These are phyloP conservation scores for Novymonas esmeraldas DNA, from an alignment of 208 protist species.

Conservation along the genomic window DNA sequence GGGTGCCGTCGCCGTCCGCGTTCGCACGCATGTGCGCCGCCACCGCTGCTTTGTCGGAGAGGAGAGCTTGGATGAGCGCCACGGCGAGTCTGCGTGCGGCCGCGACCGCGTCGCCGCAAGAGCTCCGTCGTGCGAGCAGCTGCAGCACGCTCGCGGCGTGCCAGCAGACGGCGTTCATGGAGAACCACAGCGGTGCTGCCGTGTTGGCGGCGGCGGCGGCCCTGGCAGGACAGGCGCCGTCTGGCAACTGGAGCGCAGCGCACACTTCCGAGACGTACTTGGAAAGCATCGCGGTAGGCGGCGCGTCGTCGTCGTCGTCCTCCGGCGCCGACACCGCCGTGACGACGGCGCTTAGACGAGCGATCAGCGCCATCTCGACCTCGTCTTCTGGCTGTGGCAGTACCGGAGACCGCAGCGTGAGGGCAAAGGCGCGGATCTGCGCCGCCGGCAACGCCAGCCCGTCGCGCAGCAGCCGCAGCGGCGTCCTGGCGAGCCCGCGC, in stretches of 20 bases:
- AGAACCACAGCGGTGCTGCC: conserved; percentile 34
- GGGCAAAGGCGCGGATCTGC: conserved; percentile 61
- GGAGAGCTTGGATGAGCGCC: conserved; percentile 4
- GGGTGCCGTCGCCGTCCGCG: conserved; percentile 18
- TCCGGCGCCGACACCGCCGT: background rate
- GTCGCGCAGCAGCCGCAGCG: background rate
- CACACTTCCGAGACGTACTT: conserved; percentile 1
- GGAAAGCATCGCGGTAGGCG: background rate
- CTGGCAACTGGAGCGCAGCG: background rate
- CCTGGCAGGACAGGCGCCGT: background rate
- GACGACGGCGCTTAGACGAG: conserved; percentile 8
- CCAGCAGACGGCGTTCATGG: conserved; percentile 47
- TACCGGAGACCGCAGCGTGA: conserved; percentile 46
- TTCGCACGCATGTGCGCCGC: conserved; percentile 8
- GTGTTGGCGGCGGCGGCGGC: background rate
- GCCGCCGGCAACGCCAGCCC: conserved; percentile 18
- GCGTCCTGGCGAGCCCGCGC: conserved; percentile 8
- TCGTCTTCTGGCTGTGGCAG: conserved; percentile 44
- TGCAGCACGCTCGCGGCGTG: conserved; percentile 43
- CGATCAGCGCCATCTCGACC: conserved; percentile 33
- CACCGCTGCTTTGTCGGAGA: conserved; percentile 7
- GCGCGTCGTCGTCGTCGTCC: background rate
- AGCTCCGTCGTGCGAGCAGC: background rate
- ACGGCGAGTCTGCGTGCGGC: conserved; percentile 6
- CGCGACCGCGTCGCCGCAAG: background rate